Conservation (phyloP, 2,329 filamentous ascomycete species). For the Elsinoe ampelina region DNA sequence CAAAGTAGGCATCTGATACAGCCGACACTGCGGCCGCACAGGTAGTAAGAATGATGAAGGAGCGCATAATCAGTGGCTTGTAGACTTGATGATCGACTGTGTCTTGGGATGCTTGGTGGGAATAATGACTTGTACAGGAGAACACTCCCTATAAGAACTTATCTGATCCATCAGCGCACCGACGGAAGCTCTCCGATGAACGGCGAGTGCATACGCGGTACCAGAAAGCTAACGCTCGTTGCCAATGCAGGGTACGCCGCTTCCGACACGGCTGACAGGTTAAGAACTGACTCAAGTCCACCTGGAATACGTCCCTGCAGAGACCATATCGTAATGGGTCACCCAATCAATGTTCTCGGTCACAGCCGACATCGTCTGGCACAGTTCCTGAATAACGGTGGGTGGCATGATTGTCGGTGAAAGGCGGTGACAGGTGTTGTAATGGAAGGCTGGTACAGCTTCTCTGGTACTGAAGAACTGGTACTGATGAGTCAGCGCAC, state of each 20-base stretch:
- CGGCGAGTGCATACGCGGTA: not conserved
- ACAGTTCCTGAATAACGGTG: not conserved
- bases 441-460: too few relatives aligned
- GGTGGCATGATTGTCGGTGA: not conserved
- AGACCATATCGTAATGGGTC: not conserved
- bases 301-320: not conserved
- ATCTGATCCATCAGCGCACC: not conserved
- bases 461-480: too few relatives aligned
- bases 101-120: not conserved
- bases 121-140: not conserved
- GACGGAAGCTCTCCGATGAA: not conserved
- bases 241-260: not conserved
- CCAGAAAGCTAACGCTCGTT: not conserved
- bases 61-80: not conserved
- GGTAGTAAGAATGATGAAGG: not conserved
- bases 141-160: not conserved
- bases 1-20: not conserved
- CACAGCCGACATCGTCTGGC: not conserved
- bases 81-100: not conserved
- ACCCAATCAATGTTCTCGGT: not conserved
- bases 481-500: too few relatives aligned
- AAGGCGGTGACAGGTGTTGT: not conserved
- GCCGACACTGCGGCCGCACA: not conserved
- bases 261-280: not conserved
- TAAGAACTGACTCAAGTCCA: not conserved